Evolutionary conservation across 2,329 filamentous ascomycete genomes (phyloP), one percentile per base, ranked within the genome.

Genomic region (Pseudopyricularia javanii): DNA sequence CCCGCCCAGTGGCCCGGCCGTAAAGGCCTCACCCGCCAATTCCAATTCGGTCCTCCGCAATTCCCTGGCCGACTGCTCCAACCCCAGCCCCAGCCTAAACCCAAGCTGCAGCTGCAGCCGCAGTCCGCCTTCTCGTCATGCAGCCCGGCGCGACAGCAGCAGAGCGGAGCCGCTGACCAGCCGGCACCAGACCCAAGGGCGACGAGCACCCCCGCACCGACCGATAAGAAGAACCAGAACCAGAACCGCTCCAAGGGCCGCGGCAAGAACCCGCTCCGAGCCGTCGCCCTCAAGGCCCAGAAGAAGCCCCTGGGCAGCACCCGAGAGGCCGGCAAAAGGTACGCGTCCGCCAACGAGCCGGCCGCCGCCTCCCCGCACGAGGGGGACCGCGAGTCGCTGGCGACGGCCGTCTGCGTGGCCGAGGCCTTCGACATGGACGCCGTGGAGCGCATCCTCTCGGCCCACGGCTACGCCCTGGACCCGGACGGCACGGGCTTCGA

Each of bases 271-370:
- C 93, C 88, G 2, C 73, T 96, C 32, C 82, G 91, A 53, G 80
- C 90, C 54, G 89, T 95, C 12, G 89, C 91, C 32, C 86, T 89
- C 17, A 89, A 93, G 61, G 90, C 91, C 17, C 89, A 95, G 63
- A 74, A 74, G 56, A 67, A 71, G 59, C 52, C 43, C 59, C 40
- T 55, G 55, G 4, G 50, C 50, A 30, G 59, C 59, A 30, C 57
- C 58, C 43, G 49, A 49, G 26, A 49, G 55, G 7, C 12, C 49
- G 7, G 17, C 37, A 24, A 4, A 20, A 17, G 34, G 28, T 15
- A 49, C 40, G 40, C 40, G 40, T 45, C 32, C 12, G 7, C 33
- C 28, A 33, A 34, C 32, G 48, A 24, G 22, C 17, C 15, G 14
- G 20, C 22, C 7, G 12, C 15, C 40, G 54, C 55, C 32, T 50